These are phyloP conservation scores for Lactifluus pinguis DNA, from an alignment of 768 basidiomycete genomes.

Conservation along the genomic window DNA sequence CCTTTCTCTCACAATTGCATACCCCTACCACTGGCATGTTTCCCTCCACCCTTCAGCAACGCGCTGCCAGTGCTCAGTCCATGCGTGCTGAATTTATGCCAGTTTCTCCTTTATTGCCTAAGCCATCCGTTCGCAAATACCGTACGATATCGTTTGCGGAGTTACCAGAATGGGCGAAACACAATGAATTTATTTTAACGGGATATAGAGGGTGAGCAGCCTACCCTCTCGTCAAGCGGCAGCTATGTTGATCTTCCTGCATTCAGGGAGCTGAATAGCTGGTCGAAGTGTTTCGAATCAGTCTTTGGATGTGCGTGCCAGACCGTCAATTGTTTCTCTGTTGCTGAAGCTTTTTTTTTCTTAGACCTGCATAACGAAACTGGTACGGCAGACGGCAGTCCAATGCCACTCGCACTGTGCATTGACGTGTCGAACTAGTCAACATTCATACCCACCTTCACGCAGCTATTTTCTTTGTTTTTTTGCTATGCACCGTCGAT, in stretches of 20 bases:
- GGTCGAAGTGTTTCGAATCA: conserved; percentile 54
- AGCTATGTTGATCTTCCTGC: neutral
- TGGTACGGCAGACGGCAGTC: conserved; percentile 30
- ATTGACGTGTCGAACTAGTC: conserved; percentile 35
- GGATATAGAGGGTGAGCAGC: conserved; percentile 55
- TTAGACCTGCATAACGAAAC: conserved; percentile 75
- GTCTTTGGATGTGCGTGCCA: conserved; percentile 53
- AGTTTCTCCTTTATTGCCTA: neutral
- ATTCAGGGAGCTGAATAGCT: conserved; percentile 47
- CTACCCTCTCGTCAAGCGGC: too few relatives aligned
- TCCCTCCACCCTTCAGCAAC: conserved; percentile 1
- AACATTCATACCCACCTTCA: conserved; percentile 82
- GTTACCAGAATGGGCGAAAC: conserved; percentile 59
- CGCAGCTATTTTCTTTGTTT: conserved; percentile 53
- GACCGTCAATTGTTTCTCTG: neutral
- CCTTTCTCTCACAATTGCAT: neutral
- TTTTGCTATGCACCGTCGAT: conserved; percentile 46
- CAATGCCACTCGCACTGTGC: conserved; percentile 9
- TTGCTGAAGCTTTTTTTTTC: neutral
- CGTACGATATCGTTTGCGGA: conserved; percentile 44
- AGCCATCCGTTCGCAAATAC: neutral
- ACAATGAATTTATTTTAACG: conserved; percentile 62
- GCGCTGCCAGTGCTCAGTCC: neutral
- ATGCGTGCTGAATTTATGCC: neutral
- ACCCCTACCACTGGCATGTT: neutral